These are phyloP conservation scores for Alnus rubra DNA, from an alignment of 306 rosid genomes.

Conservation along the genomic window DNA sequence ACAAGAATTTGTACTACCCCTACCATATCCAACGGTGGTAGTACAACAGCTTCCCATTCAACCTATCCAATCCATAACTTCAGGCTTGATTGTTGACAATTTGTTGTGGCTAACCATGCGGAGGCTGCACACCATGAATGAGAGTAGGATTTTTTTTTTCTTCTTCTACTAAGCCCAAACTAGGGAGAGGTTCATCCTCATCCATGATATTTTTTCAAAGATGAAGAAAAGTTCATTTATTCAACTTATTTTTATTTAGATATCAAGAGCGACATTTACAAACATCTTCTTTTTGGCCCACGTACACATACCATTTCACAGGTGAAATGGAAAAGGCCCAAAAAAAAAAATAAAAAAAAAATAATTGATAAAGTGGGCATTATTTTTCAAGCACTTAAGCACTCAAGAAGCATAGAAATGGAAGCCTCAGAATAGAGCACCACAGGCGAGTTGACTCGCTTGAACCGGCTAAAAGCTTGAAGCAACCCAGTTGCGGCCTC, in stretches of 20 bases:
- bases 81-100: neutral
- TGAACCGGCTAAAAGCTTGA: slow-evolving; percentile 24
- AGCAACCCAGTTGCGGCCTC: slow-evolving; percentile 34
- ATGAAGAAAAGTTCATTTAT: no score
- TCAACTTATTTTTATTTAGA: slow-evolving; percentile 3
- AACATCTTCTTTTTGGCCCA: neutral
- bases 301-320: no score
- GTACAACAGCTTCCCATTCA: no score
- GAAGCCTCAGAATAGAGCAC: slow-evolving; percentile 60
- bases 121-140: neutral
- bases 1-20: no score
- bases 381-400: slow-evolving; percentile 45
- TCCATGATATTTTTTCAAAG: no score
- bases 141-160: neutral
- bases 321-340: neutral
- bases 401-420: slow-evolving; percentile 56
- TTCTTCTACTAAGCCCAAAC: no score
- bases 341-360: neutral
- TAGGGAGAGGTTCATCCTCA: neutral
- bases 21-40: no score
- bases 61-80: neutral
- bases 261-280: slow-evolving; percentile 14
- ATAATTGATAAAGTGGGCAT: neutral
- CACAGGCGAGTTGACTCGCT: slow-evolving; percentile 33
- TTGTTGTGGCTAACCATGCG: neutral